Base-by-base conservation (phyloP, 176 grass and related monocot genomes). In the Melocanna baccifera region DNA sequence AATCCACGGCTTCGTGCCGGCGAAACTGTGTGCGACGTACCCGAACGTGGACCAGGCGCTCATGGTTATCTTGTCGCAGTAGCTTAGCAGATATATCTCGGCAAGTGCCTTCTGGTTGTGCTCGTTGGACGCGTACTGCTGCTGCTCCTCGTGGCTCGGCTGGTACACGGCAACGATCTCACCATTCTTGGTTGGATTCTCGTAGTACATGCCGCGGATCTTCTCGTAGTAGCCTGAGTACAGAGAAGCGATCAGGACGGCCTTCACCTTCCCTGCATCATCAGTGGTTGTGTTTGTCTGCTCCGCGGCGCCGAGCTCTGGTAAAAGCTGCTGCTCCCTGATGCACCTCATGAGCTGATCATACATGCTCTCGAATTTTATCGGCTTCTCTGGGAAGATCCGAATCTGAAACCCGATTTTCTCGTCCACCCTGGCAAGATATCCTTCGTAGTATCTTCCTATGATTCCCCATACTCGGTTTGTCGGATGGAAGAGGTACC, bases 61-160 rank as follows among this genome's bases (percentile, higher is more conserved):
- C 84, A 90, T 94, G 9, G 91, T 52, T 57, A 97, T 89, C 86
- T 92, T 88, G 69, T 97, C 92, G 78, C 94, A 90, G 82, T 90
- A 94, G 88, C 94, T 97, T 11, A 97, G 87, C 39, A 97, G 85
- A 79, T 92, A 94, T 71, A 97, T 92, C 87, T 97, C 94, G 0
- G 94, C 92, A 3, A 92, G 81, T 43, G 94, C 94, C 85, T 97
- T 97, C 90, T 92, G 90, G 81, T 97, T 97, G 92, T 97, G 94
- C 58, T 90, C 85, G 74, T 92, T 91, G 1, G 89, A 91, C 86
- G 92, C 77, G 79, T 93, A 90, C 88, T 92, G 89, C 88, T 97
- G 94, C 82, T 89, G 76, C 84, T 94, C 94, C 80, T 97, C 94
- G 68, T 97, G 94, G 85, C 94, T 97, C 0, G 94, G 94, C 85